These are phyloP conservation scores for Kodamaea fukazawae DNA, from an alignment of 805 yeast species.

Conservation along the genomic window DNA sequence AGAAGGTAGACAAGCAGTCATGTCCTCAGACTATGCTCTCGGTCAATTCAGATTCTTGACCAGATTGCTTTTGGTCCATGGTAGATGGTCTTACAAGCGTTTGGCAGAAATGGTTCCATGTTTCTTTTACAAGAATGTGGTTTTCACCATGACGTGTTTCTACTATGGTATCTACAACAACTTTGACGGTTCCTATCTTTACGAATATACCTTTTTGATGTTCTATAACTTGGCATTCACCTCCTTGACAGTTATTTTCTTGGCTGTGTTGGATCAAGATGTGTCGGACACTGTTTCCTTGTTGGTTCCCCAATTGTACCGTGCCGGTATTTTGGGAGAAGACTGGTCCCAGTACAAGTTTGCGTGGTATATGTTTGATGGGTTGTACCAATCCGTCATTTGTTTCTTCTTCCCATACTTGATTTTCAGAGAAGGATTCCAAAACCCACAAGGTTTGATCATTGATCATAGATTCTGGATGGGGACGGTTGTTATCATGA, in stretches of 20 bases:
- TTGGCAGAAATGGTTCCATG: conserved; percentile 80
- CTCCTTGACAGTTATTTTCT: conserved; percentile 72
- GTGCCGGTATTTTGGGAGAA: conserved; percentile 64
- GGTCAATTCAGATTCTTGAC: conserved; percentile 77
- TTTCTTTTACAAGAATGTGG: conserved; percentile 76
- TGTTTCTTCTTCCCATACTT: conserved; percentile 74
- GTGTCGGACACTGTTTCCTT: conserved; percentile 67
- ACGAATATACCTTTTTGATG: conserved; percentile 76
- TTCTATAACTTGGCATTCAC: conserved; percentile 83
- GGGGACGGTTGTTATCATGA: conserved; percentile 65
- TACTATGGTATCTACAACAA: conserved; percentile 77
- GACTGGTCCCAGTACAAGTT: conserved; percentile 74
- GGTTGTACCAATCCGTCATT: conserved; percentile 69
- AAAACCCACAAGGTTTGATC: conserved; percentile 50
- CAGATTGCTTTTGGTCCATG: conserved; percentile 69
- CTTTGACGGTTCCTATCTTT: conserved; percentile 77
- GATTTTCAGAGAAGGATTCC: conserved; percentile 30
- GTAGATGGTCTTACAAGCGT: conserved; percentile 84
- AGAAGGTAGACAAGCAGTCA: conserved; percentile 86
- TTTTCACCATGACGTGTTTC: conserved; percentile 68
- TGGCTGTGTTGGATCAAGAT: conserved; percentile 81
- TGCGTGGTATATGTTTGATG: conserved; percentile 73
- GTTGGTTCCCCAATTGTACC: conserved; percentile 71
- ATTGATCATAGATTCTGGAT: conserved; percentile 72
- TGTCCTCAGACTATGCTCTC: conserved; percentile 84